A percentile compares a stretch with the other conserved stretches of the same genome.
Evolutionary conservation across 2,329 filamentous ascomycete species (phyloP).

Genomic region (Colletotrichum sp.): DNA sequence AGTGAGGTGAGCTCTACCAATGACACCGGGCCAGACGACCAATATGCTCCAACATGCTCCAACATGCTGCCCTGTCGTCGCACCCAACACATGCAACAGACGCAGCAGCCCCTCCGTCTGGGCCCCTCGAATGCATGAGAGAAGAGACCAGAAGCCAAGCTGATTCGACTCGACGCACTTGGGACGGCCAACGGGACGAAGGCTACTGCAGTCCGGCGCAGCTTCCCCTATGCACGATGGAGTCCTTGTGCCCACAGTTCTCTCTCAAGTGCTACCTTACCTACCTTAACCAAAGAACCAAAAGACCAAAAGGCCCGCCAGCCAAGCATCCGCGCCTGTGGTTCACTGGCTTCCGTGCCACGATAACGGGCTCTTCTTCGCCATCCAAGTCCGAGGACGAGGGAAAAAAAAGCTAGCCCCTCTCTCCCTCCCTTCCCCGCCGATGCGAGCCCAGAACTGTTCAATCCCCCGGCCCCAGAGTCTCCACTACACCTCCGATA

Average conservation of each 20-base stretch:
- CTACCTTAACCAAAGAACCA: background rate
- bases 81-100: background rate
- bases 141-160: background rate
- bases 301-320: background rate
- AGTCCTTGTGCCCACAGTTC: background rate
- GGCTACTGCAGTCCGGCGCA: background rate
- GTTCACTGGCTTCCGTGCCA: background rate
- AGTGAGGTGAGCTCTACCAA: background rate
- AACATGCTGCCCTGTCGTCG: background rate
- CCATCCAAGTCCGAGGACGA: background rate
- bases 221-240: constrained; percentile 1
- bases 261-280: background rate
- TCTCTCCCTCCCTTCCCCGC: background rate
- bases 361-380: background rate
- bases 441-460: background rate
- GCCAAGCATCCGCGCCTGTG: background rate
- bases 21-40: background rate
- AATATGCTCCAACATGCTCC: background rate
- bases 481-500: background rate
- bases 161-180: background rate
- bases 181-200: background rate
- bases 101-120: background rate
- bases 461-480: background rate
- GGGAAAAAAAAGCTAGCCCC: background rate
- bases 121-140: background rate